Evolutionary conservation across 1,139 yeast genomes (phyloP).

Genomic region (Zygotorulaspora mrakii): DNA sequence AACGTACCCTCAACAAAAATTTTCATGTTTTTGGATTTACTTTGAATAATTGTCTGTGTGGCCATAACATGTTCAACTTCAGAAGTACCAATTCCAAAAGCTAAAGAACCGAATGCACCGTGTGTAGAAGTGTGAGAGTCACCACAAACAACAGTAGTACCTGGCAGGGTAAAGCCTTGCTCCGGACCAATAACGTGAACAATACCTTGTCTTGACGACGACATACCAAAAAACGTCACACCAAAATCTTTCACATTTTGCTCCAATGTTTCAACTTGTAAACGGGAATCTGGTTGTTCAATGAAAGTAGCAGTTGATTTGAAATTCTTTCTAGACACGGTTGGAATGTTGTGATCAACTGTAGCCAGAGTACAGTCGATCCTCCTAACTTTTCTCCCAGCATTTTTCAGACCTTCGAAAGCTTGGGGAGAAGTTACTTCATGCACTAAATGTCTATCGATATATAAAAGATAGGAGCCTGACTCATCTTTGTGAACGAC

Average conservation of each 20-base stretch:
- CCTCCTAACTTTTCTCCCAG: slow-evolving; percentile 86
- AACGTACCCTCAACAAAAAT: slow-evolving; percentile 80
- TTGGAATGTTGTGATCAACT: slow-evolving; percentile 96
- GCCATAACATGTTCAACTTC: slow-evolving; percentile 98
- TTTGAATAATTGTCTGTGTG: slow-evolving; percentile 91
- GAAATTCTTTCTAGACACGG: slow-evolving; percentile 73
- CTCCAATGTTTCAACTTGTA: slow-evolving; percentile 89
- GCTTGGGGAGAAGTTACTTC: slow-evolving; percentile 99
- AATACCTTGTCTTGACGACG: slow-evolving; percentile 91
- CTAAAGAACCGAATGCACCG: slow-evolving; percentile 97
- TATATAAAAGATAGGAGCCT: slow-evolving; percentile 79
- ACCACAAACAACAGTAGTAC: slow-evolving; percentile 98
- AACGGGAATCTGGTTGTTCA: slow-evolving; percentile 82
- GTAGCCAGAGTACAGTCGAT: slow-evolving; percentile 94
- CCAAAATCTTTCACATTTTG: slow-evolving; percentile 87
- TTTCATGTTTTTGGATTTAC: slow-evolving; percentile 94
- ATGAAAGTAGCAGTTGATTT: slow-evolving; percentile 77
- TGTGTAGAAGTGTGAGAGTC: slow-evolving; percentile 98
- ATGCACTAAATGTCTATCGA: slow-evolving; percentile 95
- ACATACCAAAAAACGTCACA: slow-evolving; percentile 90
- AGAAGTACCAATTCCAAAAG: slow-evolving; percentile 98
- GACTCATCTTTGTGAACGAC: slow-evolving; percentile 84
- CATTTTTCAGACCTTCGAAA: slow-evolving; percentile 86
- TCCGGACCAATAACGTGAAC: slow-evolving; percentile 98
- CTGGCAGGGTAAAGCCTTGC: slow-evolving; percentile 97